phyloP scores from a whole-genome alignment of 768 basidiomycete genomes.

The Suillus discolor region DNA sequence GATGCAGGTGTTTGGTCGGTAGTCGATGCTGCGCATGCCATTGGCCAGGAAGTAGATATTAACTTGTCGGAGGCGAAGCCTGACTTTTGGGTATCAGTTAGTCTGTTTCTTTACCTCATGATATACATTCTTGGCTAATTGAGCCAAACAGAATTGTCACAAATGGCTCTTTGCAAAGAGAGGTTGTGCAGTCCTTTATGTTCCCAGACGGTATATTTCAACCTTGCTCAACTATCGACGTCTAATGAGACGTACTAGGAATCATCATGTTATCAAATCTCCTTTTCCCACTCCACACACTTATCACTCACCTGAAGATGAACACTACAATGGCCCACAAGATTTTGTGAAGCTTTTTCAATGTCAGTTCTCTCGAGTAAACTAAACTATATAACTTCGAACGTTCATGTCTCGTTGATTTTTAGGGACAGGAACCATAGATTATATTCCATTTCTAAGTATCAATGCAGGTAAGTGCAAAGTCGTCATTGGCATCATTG shows the following conservation, averaged over 20 bases:
- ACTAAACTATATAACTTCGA: neutral
- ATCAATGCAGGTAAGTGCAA: slow-evolving; percentile 49
- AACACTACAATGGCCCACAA: slow-evolving; percentile 28
- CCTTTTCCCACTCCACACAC: slow-evolving; percentile 57
- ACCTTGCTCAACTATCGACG: neutral
- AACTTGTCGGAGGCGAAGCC: slow-evolving; percentile 57
- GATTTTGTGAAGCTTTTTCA: slow-evolving; percentile 54
- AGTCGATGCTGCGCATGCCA: slow-evolving; percentile 80
- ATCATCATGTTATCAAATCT: slow-evolving; percentile 63
- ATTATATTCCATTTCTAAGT: slow-evolving; percentile 55
- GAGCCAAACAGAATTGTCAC: slow-evolving; percentile 66
- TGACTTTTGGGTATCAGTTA: slow-evolving; percentile 80
- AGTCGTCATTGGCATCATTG: neutral
- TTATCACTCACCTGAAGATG: slow-evolving; percentile 52
- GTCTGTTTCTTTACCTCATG: slow-evolving; percentile 20
- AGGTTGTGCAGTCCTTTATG: slow-evolving; percentile 70
- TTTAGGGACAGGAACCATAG: slow-evolving; percentile 67
- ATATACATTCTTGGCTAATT: neutral
- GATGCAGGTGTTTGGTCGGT: slow-evolving; percentile 65
- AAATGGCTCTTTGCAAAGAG: slow-evolving; percentile 84
- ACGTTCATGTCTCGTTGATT: neutral
- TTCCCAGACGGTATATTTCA: slow-evolving; percentile 53
- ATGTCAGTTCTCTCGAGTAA: slow-evolving; percentile 30
- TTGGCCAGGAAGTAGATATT: slow-evolving; percentile 70
- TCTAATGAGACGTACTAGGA: slow-evolving; percentile 38